Evolutionary conservation across 2,329 filamentous ascomycete genomes (phyloP).

Genomic region (Teratosphaeria epicoccoides): DNA sequence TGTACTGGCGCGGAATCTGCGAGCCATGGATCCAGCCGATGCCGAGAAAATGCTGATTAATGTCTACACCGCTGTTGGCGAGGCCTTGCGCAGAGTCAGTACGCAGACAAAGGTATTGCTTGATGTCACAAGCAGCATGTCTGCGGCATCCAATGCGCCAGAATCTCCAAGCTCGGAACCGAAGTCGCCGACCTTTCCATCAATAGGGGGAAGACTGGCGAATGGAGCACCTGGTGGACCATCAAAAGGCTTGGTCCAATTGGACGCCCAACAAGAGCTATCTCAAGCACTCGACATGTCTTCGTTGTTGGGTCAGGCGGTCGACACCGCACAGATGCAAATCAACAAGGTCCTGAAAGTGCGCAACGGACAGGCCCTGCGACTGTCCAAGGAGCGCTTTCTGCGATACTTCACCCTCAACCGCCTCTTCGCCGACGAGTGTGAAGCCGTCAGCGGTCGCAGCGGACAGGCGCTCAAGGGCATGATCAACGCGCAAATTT

Average conservation of each 20-base stretch:
- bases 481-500: conserved; percentile 71
- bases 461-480: conserved; percentile 67
- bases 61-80: conserved; percentile 79
- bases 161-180: conserved; percentile 2
- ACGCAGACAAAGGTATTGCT: conserved; percentile 91
- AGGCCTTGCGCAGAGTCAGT: conserved; percentile 72
- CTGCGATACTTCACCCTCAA: conserved; percentile 75
- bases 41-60: conserved; percentile 72
- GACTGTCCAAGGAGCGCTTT: conserved; percentile 58
- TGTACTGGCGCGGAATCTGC: conserved; percentile 75
- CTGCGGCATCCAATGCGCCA: conserved; percentile 23
- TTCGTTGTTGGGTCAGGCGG: conserved; percentile 66
- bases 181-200: conserved; percentile 32
- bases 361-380: conserved; percentile 60
- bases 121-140: conserved; percentile 73
- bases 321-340: conserved; percentile 65
- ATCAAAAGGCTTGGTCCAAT: conserved; percentile 6
- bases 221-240: conserved; percentile 12
- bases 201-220: conserved; percentile 30
- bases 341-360: conserved; percentile 69
- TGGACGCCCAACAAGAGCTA: conserved; percentile 55
- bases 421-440: conserved; percentile 73
- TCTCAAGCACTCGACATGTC: conserved; percentile 67
- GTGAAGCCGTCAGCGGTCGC: conserved; percentile 71
- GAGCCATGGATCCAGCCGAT: conserved; percentile 71